phyloP scores from a whole-genome alignment of 805 yeast species.

The Kodamaea jinghongensis region DNA sequence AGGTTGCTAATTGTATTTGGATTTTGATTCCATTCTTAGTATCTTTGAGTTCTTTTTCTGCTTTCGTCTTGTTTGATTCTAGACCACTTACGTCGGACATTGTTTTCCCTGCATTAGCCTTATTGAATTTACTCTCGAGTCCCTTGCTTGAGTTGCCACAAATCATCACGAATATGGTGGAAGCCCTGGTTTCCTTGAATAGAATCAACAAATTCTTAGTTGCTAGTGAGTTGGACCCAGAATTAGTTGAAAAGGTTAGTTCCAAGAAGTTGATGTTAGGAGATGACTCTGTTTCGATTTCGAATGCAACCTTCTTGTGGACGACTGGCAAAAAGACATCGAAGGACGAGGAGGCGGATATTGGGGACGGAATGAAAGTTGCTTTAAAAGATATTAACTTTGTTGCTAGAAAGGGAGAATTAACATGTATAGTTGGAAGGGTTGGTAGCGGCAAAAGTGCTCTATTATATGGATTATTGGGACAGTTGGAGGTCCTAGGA shows the following conservation, averaged over 20 bases:
- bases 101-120: conserved; percentile 27
- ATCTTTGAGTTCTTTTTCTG: conserved; percentile 20
- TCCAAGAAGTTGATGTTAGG: conserved; percentile 5
- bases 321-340: conserved; percentile 5
- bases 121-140: conserved; percentile 43
- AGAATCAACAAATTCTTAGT: conserved; percentile 51
- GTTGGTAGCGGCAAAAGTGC: conserved; percentile 29
- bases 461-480: conserved; percentile 22
- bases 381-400: conserved; percentile 20
- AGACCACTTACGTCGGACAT: conserved; percentile 23
- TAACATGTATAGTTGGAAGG: conserved; percentile 25
- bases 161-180: conserved; percentile 54
- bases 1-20: conserved; percentile 21
- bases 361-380: conserved; percentile 2
- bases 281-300: conserved; percentile 19
- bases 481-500: conserved; percentile 16
- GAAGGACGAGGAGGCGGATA: not conserved
- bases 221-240: conserved; percentile 17
- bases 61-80: conserved; percentile 17
- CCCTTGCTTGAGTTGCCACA: conserved; percentile 62
- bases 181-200: conserved; percentile 55
- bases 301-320: conserved; percentile 23
- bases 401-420: conserved; percentile 22
- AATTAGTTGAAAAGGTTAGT: conserved; percentile 1
- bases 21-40: conserved; percentile 23